Percentiles rank a stretch among this genome's conserved stretches.
phyloP scores from a whole-genome alignment of 495 filamentous ascomycete species.

The Penicillium cosmopolitanum region DNA sequence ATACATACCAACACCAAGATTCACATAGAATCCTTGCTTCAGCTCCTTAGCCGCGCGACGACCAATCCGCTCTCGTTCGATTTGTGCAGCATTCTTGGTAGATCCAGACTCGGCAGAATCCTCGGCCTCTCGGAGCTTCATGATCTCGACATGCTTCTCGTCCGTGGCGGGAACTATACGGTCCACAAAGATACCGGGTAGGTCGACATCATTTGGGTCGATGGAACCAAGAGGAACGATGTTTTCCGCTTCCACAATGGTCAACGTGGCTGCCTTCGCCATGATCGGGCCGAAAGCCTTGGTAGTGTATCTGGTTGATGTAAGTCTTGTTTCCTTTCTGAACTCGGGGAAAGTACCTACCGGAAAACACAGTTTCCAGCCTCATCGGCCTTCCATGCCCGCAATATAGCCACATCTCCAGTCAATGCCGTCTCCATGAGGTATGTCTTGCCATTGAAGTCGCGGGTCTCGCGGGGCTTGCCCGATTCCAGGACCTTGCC shows the following conservation, averaged over 20 bases:
- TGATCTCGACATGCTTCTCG: conserved; percentile 81
- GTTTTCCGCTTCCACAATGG: conserved; percentile 91
- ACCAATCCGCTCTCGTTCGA: conserved; percentile 80
- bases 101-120: conserved; percentile 50
- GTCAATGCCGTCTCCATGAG: conserved; percentile 82
- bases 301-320: conserved; percentile 45
- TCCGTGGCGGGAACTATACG: conserved; percentile 77
- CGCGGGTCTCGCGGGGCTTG: conserved; percentile 77
- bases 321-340: background rate
- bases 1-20: conserved; percentile 86
- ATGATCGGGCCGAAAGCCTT: conserved; percentile 81
- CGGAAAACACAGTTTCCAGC: conserved; percentile 92
- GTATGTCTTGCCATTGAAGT: conserved; percentile 83
- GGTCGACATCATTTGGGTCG: conserved; percentile 74
- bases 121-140: conserved; percentile 67
- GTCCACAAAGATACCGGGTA: conserved; percentile 89
- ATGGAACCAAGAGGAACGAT: conserved; percentile 86
- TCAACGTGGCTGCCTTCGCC: conserved; percentile 83
- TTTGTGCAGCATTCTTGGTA: conserved; percentile 62
- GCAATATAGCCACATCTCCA: conserved; percentile 86
- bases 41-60: conserved; percentile 87
- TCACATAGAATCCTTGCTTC: conserved; percentile 92
- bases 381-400: conserved; percentile 84
- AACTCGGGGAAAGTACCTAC: conserved; percentile 66
- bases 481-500: conserved; percentile 73